Conservation (phyloP, 83 land plant species). For the Isoetes engelmannii region DNA sequence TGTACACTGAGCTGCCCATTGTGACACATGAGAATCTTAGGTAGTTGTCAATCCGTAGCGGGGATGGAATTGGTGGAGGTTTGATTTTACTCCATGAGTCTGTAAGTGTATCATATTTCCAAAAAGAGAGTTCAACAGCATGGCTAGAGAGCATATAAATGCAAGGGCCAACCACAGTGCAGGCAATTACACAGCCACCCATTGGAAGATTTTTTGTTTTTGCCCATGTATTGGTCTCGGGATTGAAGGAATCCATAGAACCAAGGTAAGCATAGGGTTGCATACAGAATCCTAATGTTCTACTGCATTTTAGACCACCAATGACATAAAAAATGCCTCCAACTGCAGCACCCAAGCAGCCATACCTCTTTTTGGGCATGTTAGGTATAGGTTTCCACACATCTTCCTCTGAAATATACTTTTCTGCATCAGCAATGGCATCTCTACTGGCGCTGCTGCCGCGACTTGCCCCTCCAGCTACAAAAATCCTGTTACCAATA, state of each 20-base stretch:
- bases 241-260: slow-evolving; percentile 75
- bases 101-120: slow-evolving; percentile 59
- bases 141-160: slow-evolving; percentile 82
- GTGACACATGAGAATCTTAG: slow-evolving; percentile 63
- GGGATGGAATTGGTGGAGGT: slow-evolving; percentile 68
- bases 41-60: slow-evolving; percentile 52
- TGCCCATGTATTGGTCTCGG: slow-evolving; percentile 51
- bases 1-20: slow-evolving; percentile 51
- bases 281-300: slow-evolving; percentile 18
- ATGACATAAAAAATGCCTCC: slow-evolving; percentile 75
- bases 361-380: slow-evolving; percentile 66
- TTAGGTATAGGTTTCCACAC: slow-evolving; percentile 56
- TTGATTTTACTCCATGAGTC: slow-evolving; percentile 60
- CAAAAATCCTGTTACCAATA: slow-evolving; percentile 53
- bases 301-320: slow-evolving; percentile 68
- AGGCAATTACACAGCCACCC: slow-evolving; percentile 95
- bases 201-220: slow-evolving; percentile 54
- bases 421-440: slow-evolving; percentile 57
- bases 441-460: slow-evolving; percentile 18
- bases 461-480: slow-evolving; percentile 65
- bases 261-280: slow-evolving; percentile 70
- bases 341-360: slow-evolving; percentile 79
- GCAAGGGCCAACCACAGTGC: slow-evolving; percentile 54
- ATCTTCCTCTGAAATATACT: slow-evolving; percentile 64
- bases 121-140: slow-evolving; percentile 87